Evolutionary conservation across 192 early-diverging fungal genomes (phyloP).

Genomic region (Coemansia sp.): DNA sequence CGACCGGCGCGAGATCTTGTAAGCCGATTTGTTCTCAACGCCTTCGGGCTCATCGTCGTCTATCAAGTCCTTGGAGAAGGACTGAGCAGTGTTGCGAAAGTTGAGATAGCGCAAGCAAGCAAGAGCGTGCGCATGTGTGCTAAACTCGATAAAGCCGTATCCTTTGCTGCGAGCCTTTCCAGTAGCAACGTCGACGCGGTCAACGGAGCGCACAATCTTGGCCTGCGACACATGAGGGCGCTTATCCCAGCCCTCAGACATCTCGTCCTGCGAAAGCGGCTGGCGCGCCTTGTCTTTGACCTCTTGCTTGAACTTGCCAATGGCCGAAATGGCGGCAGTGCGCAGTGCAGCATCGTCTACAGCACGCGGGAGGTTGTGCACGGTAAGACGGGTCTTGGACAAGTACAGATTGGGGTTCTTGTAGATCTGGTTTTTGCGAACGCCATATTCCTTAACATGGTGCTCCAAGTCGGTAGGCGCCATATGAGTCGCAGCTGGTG

Average conservation of each 20-base stretch:
- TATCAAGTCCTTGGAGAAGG: slow-evolving; percentile 55
- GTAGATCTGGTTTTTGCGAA: slow-evolving; percentile 73
- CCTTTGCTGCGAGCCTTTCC: slow-evolving; percentile 72
- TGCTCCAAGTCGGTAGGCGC: slow-evolving; percentile 78
- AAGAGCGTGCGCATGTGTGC: slow-evolving; percentile 81
- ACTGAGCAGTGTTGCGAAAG: slow-evolving; percentile 64
- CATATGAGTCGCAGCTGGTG: slow-evolving; percentile 69
- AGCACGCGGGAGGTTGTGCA: slow-evolving; percentile 75
- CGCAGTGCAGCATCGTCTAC: slow-evolving; percentile 71
- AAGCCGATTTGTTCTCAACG: slow-evolving; percentile 13
- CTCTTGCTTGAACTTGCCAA: slow-evolving; percentile 73
- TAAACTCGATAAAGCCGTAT: slow-evolving; percentile 92
- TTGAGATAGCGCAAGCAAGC: slow-evolving; percentile 90
- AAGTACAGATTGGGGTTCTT: slow-evolving; percentile 87
- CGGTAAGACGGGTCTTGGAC: slow-evolving; percentile 81
- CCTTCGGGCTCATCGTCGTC: slow-evolving; percentile 13
- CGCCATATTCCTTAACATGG: slow-evolving; percentile 68
- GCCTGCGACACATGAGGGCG: slow-evolving; percentile 62
- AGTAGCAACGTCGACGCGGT: slow-evolving; percentile 70
- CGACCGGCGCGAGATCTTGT: slow-evolving; percentile 36
- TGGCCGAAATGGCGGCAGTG: slow-evolving; percentile 53
- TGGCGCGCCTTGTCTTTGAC: slow-evolving; percentile 57
- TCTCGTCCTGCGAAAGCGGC: slow-evolving; percentile 58
- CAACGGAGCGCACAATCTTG: slow-evolving; percentile 75
- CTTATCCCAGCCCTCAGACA: slow-evolving; percentile 61